A percentile compares a stretch with the other conserved stretches of the same genome.
Conservation (phyloP, 768 basidiomycete species). For the Boletus tomentosulus region DNA sequence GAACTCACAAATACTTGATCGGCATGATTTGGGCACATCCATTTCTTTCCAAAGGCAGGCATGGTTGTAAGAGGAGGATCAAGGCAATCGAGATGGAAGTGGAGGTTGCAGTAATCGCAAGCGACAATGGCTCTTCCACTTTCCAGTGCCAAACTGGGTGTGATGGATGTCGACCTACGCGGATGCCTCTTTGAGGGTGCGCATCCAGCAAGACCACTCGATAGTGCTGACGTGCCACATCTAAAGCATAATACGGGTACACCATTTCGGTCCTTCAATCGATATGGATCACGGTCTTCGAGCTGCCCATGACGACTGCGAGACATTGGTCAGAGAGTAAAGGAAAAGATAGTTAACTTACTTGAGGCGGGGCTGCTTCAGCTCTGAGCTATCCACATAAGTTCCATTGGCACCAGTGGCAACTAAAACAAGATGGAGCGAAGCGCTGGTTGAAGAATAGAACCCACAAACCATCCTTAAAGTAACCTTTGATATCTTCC, state of each 20-base stretch:
- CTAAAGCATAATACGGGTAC: conserved; percentile 84
- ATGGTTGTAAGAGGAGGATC: conserved; percentile 84
- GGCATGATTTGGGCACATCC: conserved; percentile 99
- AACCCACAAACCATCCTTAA: conserved; percentile 72
- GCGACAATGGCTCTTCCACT: conserved; percentile 77
- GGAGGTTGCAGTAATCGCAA: conserved; percentile 91
- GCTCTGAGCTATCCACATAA: conserved; percentile 76
- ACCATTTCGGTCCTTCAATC: conserved; percentile 81
- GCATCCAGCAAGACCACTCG: conserved; percentile 47
- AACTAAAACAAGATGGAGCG: conserved; percentile 46
- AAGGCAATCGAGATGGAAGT: conserved; percentile 97
- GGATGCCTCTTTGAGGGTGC: conserved; percentile 53
- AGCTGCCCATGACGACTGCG: conserved; percentile 78
- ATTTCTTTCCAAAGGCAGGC: conserved; percentile 86
- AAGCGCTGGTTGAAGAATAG: conserved; percentile 8
- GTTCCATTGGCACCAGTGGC: conserved; percentile 72
- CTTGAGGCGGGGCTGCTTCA: conserved; percentile 80
- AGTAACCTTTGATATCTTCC: conserved; percentile 75
- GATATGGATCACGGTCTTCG: conserved; percentile 88
- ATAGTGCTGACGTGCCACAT: conserved; percentile 79
- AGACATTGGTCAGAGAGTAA: conserved; percentile 1
- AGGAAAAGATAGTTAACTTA: conserved; percentile 37
- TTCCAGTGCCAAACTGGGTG: conserved; percentile 42
- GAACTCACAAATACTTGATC: conserved; percentile 74
- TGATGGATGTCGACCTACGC: conserved; percentile 42